Conservation (phyloP, 2,329 filamentous ascomycete species). For the Colletotrichum agaves region DNA sequence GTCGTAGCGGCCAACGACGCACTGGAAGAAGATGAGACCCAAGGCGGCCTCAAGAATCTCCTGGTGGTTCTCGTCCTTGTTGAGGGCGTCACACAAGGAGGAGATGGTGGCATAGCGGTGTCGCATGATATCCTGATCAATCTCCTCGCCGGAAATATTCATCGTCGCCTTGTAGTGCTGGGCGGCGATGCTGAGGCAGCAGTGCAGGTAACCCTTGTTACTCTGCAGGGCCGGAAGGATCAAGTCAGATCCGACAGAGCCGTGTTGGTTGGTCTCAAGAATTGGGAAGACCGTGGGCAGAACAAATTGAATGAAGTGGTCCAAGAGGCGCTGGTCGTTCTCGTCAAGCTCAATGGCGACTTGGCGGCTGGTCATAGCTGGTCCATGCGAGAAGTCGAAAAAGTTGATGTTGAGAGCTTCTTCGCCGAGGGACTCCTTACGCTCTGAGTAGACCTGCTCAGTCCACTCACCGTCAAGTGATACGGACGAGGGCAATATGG, state of each 20-base stretch:
- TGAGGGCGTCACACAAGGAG: conserved; percentile 84
- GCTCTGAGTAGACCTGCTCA: conserved; percentile 75
- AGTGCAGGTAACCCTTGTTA: conserved; percentile 95
- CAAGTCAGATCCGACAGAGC: conserved; percentile 81
- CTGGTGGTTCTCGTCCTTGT: conserved; percentile 82
- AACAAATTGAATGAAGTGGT: conserved; percentile 91
- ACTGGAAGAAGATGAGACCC: conserved; percentile 96
- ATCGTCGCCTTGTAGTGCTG: conserved; percentile 89
- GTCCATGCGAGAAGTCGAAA: conserved; percentile 82
- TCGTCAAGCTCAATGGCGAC: conserved; percentile 86
- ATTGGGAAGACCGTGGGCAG: conserved; percentile 92
- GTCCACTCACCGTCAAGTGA: conserved; percentile 75
- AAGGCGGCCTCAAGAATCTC: conserved; percentile 93
- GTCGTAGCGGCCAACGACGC: conserved; percentile 86
- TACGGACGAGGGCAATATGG: conserved; percentile 70
- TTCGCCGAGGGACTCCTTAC: conserved; percentile 74
- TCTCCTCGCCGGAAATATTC: conserved; percentile 73
- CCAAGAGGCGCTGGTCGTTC: conserved; percentile 84
- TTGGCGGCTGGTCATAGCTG: conserved; percentile 71
- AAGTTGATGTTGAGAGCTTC: conserved; percentile 80
- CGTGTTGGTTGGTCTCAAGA: conserved; percentile 88
- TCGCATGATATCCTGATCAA: conserved; percentile 91
- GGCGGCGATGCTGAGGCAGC: conserved; percentile 91
- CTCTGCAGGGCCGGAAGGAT: conserved; percentile 88
- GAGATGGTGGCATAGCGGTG: conserved; percentile 91